Evolutionary conservation across 257 asterid genomes (phyloP).

Genomic region (Rhazya stricta): DNA sequence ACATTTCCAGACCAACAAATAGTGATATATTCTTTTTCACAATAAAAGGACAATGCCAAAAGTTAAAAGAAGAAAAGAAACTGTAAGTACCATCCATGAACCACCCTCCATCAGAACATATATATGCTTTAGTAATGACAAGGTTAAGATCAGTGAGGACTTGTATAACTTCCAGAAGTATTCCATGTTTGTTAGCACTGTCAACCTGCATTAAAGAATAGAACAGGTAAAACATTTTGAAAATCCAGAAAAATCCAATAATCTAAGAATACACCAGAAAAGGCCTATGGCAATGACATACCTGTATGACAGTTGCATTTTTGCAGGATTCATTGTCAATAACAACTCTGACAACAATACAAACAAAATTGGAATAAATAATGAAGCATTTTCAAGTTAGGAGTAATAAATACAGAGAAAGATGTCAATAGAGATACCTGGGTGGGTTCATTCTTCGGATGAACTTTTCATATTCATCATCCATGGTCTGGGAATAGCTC

Average conservation of each 20-base stretch:
- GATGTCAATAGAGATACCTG: conserved; percentile 11
- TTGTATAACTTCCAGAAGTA: conserved; percentile 90
- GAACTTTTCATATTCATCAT: conserved; percentile 86
- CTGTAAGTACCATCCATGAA: conserved; percentile 83
- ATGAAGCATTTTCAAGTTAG: neutral
- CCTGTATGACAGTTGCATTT: conserved; percentile 86
- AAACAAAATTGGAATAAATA: conserved; percentile 6
- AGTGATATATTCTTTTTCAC: neutral
- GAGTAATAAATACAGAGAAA: neutral
- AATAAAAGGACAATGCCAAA: neutral
- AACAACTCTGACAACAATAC: conserved; percentile 59
- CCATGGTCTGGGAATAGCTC: conserved; percentile 66
- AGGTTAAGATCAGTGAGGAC: conserved; percentile 92
- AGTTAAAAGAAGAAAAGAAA: conserved; percentile 1
- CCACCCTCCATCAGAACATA: conserved; percentile 99
- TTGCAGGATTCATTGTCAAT: conserved; percentile 88
- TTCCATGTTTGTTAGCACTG: conserved; percentile 92
- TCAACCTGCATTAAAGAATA: conserved; percentile 54
- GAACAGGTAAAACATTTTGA: neutral
- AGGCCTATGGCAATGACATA: conserved; percentile 12
- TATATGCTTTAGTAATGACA: conserved; percentile 72
- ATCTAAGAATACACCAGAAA: conserved; percentile 6
- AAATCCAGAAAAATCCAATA: neutral
- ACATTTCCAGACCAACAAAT: conserved; percentile 14
- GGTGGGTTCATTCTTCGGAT: conserved; percentile 88